Evolutionary conservation across 2,329 filamentous ascomycete species (phyloP).

Genomic region (Neocatenulostroma microsporum): DNA sequence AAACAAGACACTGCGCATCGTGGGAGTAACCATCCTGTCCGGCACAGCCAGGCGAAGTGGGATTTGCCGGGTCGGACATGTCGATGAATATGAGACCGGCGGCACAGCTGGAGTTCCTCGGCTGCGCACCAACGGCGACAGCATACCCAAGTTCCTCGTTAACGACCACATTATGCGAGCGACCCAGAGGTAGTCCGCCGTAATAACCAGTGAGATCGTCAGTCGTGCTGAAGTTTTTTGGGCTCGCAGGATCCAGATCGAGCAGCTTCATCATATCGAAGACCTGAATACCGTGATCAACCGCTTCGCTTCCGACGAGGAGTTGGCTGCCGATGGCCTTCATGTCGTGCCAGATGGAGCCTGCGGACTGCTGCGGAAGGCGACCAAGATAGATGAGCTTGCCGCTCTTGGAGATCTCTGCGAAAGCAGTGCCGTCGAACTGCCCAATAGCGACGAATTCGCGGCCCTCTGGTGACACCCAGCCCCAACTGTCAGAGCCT

Average conservation of each 20-base stretch:
- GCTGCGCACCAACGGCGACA: constrained; percentile 36
- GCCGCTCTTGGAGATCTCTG: constrained; percentile 44
- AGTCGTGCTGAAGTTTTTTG: constrained; percentile 36
- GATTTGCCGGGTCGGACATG: constrained; percentile 44
- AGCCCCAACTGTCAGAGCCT: constrained; percentile 46
- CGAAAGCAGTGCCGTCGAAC: constrained; percentile 48
- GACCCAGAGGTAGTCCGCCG: constrained; percentile 38
- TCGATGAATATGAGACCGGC: constrained; percentile 51
- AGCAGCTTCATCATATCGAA: constrained; percentile 56
- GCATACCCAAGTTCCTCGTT: constrained; percentile 44
- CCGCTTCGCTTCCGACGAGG: constrained; percentile 40
- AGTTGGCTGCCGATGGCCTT: constrained; percentile 36
- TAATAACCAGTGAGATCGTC: constrained; percentile 37
- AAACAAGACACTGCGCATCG: constrained; percentile 50
- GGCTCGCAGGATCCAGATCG: constrained; percentile 37
- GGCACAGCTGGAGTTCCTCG: constrained; percentile 38
- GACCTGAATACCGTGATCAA: constrained; percentile 52
- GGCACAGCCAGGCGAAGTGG: constrained; percentile 44
- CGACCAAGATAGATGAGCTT: constrained; percentile 49
- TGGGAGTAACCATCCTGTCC: constrained; percentile 49
- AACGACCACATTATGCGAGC: constrained; percentile 48
- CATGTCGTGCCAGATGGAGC: constrained; percentile 48
- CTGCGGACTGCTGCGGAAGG: constrained; percentile 42
- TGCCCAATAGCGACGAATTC: constrained; percentile 51
- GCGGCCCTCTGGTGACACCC: constrained; percentile 46